A percentile compares a stretch with the other conserved stretches of the same genome.
Evolutionary conservation across 352 stramenopile genomes (phyloP).

Genomic region (Pythium rhizo-oryzae): DNA sequence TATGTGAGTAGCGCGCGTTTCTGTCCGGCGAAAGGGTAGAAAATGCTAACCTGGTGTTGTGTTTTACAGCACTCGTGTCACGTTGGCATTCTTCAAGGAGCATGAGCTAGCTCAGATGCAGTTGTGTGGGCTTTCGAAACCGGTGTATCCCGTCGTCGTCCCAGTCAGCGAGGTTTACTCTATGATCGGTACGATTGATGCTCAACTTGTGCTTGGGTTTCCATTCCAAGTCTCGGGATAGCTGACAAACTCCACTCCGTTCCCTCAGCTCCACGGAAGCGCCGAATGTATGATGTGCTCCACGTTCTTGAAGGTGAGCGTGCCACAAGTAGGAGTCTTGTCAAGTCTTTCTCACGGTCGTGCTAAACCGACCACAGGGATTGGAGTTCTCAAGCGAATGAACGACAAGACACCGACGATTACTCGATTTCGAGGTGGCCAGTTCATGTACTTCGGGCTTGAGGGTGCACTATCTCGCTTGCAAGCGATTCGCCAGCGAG

Average conservation of each 20-base stretch:
- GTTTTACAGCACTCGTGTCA: constrained; percentile 45
- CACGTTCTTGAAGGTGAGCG: constrained; percentile 79
- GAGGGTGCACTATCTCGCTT: constrained; percentile 45
- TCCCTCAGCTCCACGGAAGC: constrained; percentile 60
- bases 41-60: neutral
- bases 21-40: too few species aligned
- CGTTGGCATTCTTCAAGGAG: constrained; percentile 67
- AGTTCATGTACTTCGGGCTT: constrained; percentile 65
- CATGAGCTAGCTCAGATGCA: constrained; percentile 43
- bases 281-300: constrained; percentile 78
- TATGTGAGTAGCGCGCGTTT: constrained; percentile 19
- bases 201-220: neutral
- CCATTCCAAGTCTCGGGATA: too few species aligned
- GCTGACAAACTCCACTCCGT: too few species aligned
- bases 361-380: constrained; percentile 30
- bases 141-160: constrained; percentile 50
- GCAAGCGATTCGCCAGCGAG: constrained; percentile 32
- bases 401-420: constrained; percentile 37
- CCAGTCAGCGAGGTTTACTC: constrained; percentile 64
- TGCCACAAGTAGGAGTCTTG: neutral
- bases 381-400: constrained; percentile 63
- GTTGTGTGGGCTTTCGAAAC: neutral
- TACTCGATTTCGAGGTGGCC: constrained; percentile 36
- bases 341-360: neutral
- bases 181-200: constrained; percentile 51